Conservation (phyloP, 805 yeast species). For the Metschnikowia kunwiensis region DNA sequence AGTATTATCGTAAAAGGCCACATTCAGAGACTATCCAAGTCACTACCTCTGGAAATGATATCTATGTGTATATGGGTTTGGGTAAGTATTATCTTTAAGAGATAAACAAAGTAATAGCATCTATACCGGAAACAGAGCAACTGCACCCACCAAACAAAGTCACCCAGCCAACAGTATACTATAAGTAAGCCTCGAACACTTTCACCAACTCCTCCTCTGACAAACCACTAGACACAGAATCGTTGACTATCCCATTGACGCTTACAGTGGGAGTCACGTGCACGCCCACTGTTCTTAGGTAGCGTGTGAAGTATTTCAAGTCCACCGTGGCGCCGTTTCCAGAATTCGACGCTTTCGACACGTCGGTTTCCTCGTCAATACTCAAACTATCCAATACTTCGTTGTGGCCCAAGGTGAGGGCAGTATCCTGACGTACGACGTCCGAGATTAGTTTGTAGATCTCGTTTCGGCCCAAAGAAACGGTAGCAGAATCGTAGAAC, state of each 20-base stretch:
- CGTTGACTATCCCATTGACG: slow-evolving; percentile 62
- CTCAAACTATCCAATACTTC: slow-evolving; percentile 38
- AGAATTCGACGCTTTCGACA: slow-evolving; percentile 36
- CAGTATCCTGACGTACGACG: slow-evolving; percentile 21
- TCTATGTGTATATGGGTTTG: background rate
- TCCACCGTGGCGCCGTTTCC: slow-evolving; percentile 63
- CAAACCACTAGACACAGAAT: slow-evolving; percentile 60
- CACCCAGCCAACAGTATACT: too few species aligned
- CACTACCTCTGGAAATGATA: too few species aligned
- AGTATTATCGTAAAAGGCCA: too few species aligned
- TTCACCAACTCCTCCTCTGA: slow-evolving; percentile 44
- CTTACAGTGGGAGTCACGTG: slow-evolving; percentile 84
- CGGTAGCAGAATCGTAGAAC: slow-evolving; percentile 62
- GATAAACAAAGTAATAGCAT: background rate
- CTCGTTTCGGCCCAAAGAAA: slow-evolving; percentile 51
- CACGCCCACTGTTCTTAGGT: slow-evolving; percentile 71
- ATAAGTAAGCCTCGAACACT: slow-evolving; percentile 27
- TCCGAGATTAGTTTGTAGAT: slow-evolving; percentile 46
- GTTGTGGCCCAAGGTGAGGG: slow-evolving; percentile 30
- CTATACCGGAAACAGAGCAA: too few species aligned
- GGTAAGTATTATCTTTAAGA: too few species aligned
- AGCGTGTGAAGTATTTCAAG: slow-evolving; percentile 68
- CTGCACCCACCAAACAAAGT: too few species aligned
- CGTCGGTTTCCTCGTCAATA: slow-evolving; percentile 26
- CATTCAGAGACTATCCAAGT: too few species aligned